Conservation (phyloP, 176 grass and related monocot species). For the Oryza punctata region DNA sequence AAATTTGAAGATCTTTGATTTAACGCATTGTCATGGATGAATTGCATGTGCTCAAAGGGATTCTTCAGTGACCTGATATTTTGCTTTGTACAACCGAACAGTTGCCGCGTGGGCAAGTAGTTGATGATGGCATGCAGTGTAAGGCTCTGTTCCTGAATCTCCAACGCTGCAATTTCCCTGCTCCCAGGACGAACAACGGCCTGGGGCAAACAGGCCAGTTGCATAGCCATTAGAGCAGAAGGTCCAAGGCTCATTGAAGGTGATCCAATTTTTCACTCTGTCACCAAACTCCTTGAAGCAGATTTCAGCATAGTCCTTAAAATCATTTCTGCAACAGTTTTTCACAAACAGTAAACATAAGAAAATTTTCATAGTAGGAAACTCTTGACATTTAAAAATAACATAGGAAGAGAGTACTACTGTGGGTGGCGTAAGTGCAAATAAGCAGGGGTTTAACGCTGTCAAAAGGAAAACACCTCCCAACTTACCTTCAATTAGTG, state of each 20-base stretch:
- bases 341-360: background rate
- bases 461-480: no score
- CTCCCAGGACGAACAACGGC: slow-evolving; percentile 1
- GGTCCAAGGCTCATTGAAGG: background rate
- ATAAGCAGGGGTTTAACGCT: background rate
- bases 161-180: background rate
- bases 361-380: no score
- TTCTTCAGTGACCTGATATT: slow-evolving; percentile 57
- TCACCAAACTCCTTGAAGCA: slow-evolving; percentile 54
- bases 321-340: slow-evolving; percentile 52
- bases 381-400: background rate
- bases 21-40: background rate
- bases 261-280: slow-evolving; percentile 5
- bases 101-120: slow-evolving; percentile 59
- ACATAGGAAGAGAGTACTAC: background rate
- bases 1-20: background rate
- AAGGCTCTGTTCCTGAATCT: slow-evolving; percentile 54
- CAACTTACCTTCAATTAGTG: no score
- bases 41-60: background rate
- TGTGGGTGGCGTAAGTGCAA: background rate
- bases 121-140: slow-evolving; percentile 56
- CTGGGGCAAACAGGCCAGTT: background rate
- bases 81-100: slow-evolving; percentile 47
- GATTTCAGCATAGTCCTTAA: slow-evolving; percentile 49
- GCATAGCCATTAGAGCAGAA: background rate